Evolutionary conservation across 2,329 filamentous ascomycete species (phyloP).

Genomic region (Phaeomoniella chlamydospora): DNA sequence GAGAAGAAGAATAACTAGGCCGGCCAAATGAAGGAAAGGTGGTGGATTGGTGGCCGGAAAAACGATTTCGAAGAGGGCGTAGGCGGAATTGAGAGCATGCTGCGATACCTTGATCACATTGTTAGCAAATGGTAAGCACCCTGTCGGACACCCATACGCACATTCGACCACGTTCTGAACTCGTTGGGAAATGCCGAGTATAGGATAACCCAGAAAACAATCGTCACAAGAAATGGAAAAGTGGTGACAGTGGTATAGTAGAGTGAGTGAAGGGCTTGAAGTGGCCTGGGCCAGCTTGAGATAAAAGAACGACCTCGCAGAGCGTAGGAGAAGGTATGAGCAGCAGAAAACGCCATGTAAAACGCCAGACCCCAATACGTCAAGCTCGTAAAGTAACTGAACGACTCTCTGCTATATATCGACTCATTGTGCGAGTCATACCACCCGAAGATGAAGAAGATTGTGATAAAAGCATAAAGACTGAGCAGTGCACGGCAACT

Average conservation of each 20-base stretch:
- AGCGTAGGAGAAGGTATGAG: slow-evolving; percentile 58
- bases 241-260: slow-evolving; percentile 49
- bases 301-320: slow-evolving; percentile 35
- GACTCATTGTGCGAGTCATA: slow-evolving; percentile 40
- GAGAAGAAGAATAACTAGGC: slow-evolving; percentile 54
- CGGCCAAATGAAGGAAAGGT: slow-evolving; percentile 51
- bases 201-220: slow-evolving; percentile 52
- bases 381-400: slow-evolving; percentile 72
- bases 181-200: slow-evolving; percentile 21
- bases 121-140: slow-evolving; percentile 3
- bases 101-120: slow-evolving; percentile 42
- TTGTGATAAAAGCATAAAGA: slow-evolving; percentile 55
- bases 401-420: slow-evolving; percentile 36
- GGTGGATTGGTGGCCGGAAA: slow-evolving; percentile 50
- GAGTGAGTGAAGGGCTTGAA: slow-evolving; percentile 51
- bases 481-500: slow-evolving; percentile 24
- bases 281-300: slow-evolving; percentile 41
- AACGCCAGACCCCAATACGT: slow-evolving; percentile 74
- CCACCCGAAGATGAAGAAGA: slow-evolving; percentile 57
- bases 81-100: slow-evolving; percentile 59
- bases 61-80: slow-evolving; percentile 62
- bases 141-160: slow-evolving; percentile 1
- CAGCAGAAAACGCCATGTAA: slow-evolving; percentile 54
- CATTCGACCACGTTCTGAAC: slow-evolving; percentile 42
- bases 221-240: slow-evolving; percentile 54